Evolutionary conservation across 2,329 filamentous ascomycete genomes (phyloP).

Genomic region (Penicillium sp.): DNA sequence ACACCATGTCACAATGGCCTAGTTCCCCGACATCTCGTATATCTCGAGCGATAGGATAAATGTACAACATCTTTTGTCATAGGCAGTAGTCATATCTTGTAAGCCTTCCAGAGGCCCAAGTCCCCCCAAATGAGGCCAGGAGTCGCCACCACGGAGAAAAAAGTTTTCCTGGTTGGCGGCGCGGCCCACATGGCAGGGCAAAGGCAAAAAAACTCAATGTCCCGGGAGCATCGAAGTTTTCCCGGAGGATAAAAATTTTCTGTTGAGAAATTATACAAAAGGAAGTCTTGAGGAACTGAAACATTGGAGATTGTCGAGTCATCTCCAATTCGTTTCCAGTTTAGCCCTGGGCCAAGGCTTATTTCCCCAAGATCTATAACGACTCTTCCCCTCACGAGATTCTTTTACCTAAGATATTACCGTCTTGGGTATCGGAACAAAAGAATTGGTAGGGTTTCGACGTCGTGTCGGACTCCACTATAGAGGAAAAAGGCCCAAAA

Average conservation of each 20-base stretch:
- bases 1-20: background rate
- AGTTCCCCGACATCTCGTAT: background rate
- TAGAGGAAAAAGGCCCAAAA: background rate
- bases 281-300: background rate
- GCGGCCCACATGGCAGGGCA: conserved; percentile 10
- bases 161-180: conserved; percentile 9
- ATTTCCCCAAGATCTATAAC: conserved; percentile 4
- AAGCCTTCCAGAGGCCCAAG: background rate
- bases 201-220: background rate
- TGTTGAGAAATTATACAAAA: background rate
- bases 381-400: background rate
- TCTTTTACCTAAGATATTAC: conserved; percentile 8
- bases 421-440: background rate
- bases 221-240: conserved; percentile 10
- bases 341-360: conserved; percentile 5
- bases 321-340: background rate
- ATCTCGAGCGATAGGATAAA: background rate
- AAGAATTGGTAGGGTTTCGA: background rate
- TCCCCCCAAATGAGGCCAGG: background rate
- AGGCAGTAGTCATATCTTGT: background rate
- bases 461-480: conserved; percentile 2
- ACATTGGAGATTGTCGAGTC: background rate
- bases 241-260: background rate
- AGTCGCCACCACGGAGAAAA: conserved; percentile 12
- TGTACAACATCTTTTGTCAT: background rate